Evolutionary conservation across 805 yeast genomes (phyloP), one percentile per base, ranked within the genome.

Genomic region (Yarrowia sp.): DNA sequence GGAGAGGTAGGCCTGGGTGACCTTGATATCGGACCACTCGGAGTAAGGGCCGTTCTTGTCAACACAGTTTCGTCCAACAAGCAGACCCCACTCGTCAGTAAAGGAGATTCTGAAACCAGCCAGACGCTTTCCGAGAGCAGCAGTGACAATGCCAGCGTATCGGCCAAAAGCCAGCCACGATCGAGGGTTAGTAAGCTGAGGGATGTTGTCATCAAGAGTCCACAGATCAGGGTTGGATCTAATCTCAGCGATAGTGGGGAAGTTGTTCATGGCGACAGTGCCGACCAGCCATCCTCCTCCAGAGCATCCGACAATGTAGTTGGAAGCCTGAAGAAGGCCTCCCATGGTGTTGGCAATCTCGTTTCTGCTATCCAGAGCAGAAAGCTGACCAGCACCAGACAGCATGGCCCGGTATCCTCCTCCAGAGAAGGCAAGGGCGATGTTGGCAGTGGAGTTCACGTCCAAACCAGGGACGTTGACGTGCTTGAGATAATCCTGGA

Each of bases 341-440:
- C 92, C 92, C 48, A 91, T 76, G 7, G 90, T 89, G 36, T 76
- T 77, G 2, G 81, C 81, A 2, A 93, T 87, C 48, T 56, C 40
- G 46, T 56, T 56, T 72, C 95, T 80, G 73, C 85, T 85, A 76
- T 91, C 97, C 70, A 89, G 78, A 1, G 94, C 97, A 1, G 92
- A 81, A n/a, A 91, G 77, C 74, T 86, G 85, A 43, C 97, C 97
- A 7, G 95, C 97, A 2, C 96, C 97, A 70, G 82, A 78, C 50
- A 91, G 78, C 91, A 92, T 90, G 41, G 97, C 94, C 71, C 97
- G 82, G 76, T 90, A 92, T 8, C 98, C 98, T 73, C 98, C 98
- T 58, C 97, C 97, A 26, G 91, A 86, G 73, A 88, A 86, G 9
- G 92, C 87, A 5, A 79, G 70, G 8, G 81, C 83, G 42, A 77